Percentiles rank a stretch among this genome's conserved stretches.
These are phyloP conservation scores for Musa beccarii DNA, from an alignment of 176 grass and related monocot species.

Conservation along the genomic window DNA sequence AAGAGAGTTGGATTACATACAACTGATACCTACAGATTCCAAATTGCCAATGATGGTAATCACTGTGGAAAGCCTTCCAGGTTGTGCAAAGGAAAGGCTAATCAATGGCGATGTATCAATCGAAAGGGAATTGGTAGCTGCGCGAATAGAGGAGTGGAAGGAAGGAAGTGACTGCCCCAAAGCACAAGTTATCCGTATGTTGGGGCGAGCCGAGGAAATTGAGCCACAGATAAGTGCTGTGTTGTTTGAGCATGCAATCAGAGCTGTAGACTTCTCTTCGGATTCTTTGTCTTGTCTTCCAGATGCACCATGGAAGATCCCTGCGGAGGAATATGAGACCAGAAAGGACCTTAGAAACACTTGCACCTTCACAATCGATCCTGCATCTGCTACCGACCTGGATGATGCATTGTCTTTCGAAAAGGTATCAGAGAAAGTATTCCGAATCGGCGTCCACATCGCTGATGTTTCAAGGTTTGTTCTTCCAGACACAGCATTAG, in stretches of 20 bases:
- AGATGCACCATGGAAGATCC: constrained; percentile 46
- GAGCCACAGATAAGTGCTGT: constrained; percentile 82
- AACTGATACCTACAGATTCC: constrained; percentile 56
- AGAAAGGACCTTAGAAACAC: constrained; percentile 74
- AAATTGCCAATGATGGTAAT: constrained; percentile 85
- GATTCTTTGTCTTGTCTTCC: constrained; percentile 65
- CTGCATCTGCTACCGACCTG: constrained; percentile 63
- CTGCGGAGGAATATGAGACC: constrained; percentile 48
- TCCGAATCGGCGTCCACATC: constrained; percentile 82
- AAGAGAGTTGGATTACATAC: constrained; percentile 27
- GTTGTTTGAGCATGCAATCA: constrained; percentile 80
- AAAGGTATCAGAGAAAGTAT: constrained; percentile 40
- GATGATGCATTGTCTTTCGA: constrained; percentile 94
- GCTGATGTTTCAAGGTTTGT: constrained; percentile 93
- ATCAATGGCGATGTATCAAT: constrained; percentile 44
- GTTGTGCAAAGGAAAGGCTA: constrained; percentile 42
- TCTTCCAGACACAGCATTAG: constrained; percentile 61
- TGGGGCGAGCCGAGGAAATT: constrained; percentile 63
- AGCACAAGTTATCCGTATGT: constrained; percentile 45
- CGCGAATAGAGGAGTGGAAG: constrained; percentile 70
- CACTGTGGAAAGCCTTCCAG: constrained; percentile 39
- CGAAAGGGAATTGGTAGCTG: constrained; percentile 62
- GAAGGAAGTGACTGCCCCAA: constrained; percentile 57
- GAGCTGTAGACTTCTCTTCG: constrained; percentile 33
- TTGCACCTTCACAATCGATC: constrained; percentile 79